Percentiles rank a stretch among this genome's conserved stretches.
Conservation (phyloP, 2,329 filamentous ascomycete genomes). For the Dothistroma pini region DNA sequence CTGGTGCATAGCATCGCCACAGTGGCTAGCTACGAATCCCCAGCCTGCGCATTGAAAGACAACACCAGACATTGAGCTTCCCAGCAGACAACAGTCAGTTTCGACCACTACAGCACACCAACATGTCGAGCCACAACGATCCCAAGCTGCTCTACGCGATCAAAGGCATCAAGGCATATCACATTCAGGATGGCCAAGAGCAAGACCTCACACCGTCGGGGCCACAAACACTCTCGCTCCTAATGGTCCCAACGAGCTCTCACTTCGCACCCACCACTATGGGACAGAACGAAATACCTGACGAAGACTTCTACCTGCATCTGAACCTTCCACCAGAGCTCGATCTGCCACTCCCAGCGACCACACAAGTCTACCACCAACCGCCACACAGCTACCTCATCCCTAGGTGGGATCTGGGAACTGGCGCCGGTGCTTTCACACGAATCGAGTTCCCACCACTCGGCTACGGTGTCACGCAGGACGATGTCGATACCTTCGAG, state of each 20-base stretch:
- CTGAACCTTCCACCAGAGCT: conserved; percentile 92
- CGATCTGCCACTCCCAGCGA: conserved; percentile 87
- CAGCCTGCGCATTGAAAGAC: background rate
- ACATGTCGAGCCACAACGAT: conserved; percentile 51
- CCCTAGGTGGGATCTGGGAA: conserved; percentile 88
- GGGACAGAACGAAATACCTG: conserved; percentile 54
- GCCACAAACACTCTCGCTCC: conserved; percentile 82
- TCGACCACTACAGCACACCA: conserved; percentile 12
- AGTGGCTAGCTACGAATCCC: background rate
- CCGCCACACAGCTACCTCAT: conserved; percentile 90
- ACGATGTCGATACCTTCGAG: conserved; percentile 94
- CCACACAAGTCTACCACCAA: conserved; percentile 96
- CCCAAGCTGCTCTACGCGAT: conserved; percentile 58
- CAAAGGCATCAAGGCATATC: conserved; percentile 84
- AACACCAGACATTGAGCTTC: background rate
- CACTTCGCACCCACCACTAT: conserved; percentile 58
- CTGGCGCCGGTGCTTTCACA: conserved; percentile 85
- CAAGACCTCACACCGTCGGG: conserved; percentile 76
- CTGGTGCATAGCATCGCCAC: background rate
- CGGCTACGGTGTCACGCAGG: conserved; percentile 73
- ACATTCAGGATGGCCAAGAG: conserved; percentile 85
- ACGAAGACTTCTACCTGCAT: conserved; percentile 96
- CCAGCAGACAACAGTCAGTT: background rate
- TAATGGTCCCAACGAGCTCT: conserved; percentile 93
- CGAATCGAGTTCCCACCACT: conserved; percentile 80